A percentile compares a stretch with the other conserved stretches of the same genome.
phyloP scores from a whole-genome alignment of 1,139 yeast species.

The Yamadazyma songkhlaensis region DNA sequence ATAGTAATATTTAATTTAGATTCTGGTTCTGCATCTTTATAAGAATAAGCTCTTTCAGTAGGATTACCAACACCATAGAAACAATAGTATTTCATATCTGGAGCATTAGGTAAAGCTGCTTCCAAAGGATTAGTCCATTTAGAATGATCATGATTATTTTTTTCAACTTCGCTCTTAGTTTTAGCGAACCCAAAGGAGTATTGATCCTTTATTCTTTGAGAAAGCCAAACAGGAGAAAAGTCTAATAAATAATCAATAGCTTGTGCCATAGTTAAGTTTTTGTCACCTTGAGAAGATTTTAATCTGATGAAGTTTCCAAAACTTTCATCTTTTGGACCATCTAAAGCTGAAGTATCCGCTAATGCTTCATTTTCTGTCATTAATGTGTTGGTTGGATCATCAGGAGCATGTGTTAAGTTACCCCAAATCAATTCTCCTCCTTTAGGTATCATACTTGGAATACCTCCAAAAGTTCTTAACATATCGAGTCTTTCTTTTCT shows the following conservation, averaged over 20 bases:
- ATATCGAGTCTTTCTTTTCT: slow-evolving; percentile 84
- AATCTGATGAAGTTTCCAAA: slow-evolving; percentile 80
- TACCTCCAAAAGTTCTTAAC: slow-evolving; percentile 86
- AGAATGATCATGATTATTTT: slow-evolving; percentile 63
- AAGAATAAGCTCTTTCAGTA: slow-evolving; percentile 88
- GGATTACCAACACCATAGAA: slow-evolving; percentile 96
- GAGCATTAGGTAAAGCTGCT: slow-evolving; percentile 88
- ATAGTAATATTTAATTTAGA: slow-evolving; percentile 66
- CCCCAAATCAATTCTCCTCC: slow-evolving; percentile 96
- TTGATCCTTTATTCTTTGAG: slow-evolving; percentile 57
- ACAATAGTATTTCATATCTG: slow-evolving; percentile 84
- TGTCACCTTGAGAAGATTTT: slow-evolving; percentile 25
- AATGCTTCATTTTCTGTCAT: slow-evolving; percentile 19
- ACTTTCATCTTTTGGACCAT: slow-evolving; percentile 37
- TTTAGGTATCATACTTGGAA: slow-evolving; percentile 94
- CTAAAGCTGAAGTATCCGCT: slow-evolving; percentile 15
- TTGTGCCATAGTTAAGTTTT: slow-evolving; percentile 61
- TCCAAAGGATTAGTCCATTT: slow-evolving; percentile 95
- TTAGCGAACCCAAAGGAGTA: slow-evolving; percentile 79
- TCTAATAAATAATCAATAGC: slow-evolving; percentile 64
- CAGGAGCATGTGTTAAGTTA: slow-evolving; percentile 54
- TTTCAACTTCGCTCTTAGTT: slow-evolving; percentile 53
- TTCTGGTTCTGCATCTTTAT: slow-evolving; percentile 58
- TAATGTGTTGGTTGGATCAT: slow-evolving; percentile 46
- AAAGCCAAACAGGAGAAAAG: slow-evolving; percentile 75